A percentile compares a stretch with the other conserved stretches of the same genome.
phyloP scores from a whole-genome alignment of 2,329 filamentous ascomycete genomes.

The Fusarium armeniacum region DNA sequence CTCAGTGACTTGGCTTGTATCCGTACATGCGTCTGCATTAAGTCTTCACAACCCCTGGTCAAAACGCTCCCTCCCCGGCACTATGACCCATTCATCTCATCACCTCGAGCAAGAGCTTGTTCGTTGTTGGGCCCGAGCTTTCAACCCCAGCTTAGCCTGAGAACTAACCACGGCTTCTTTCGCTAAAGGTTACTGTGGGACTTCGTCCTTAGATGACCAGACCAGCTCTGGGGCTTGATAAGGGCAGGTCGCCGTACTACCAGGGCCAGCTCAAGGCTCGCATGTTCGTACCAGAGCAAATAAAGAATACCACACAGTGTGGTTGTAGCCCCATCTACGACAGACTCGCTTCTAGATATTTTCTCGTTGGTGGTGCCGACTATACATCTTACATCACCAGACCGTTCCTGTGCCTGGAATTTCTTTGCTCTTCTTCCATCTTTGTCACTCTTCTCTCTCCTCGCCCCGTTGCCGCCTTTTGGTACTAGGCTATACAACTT shows the following conservation, averaged over 20 bases:
- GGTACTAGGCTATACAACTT: conserved; percentile 35
- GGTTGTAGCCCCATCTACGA: conserved; percentile 39
- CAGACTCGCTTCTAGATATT: conserved; percentile 43
- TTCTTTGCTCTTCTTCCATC: conserved; percentile 38
- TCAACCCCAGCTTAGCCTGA: conserved; percentile 42
- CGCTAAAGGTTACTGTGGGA: conserved; percentile 42
- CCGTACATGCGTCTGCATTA: conserved; percentile 38
- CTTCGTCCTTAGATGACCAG: conserved; percentile 38
- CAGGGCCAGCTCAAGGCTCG: conserved; percentile 41
- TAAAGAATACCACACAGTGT: conserved; percentile 49
- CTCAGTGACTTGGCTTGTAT: conserved; percentile 38
- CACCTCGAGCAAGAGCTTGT: conserved; percentile 37
- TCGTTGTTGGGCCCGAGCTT: conserved; percentile 43
- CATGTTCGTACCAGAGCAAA: conserved; percentile 46
- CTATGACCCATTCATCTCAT: conserved; percentile 43
- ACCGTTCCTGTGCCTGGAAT: conserved; percentile 31
- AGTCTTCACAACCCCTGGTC: conserved; percentile 41
- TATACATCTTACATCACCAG: conserved; percentile 49
- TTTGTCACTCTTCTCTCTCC: conserved; percentile 37
- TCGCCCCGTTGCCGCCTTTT: conserved; percentile 33
- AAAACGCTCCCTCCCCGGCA: conserved; percentile 48
- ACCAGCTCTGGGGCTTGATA: conserved; percentile 49
- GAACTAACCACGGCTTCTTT: conserved; percentile 44
- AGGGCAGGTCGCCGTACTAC: conserved; percentile 41
- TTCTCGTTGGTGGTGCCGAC: conserved; percentile 42